Percentiles rank a stretch among this genome's conserved stretches.
These are phyloP conservation scores for Pichia sp. DNA, from an alignment of 1,139 yeast genomes.

Conservation along the genomic window DNA sequence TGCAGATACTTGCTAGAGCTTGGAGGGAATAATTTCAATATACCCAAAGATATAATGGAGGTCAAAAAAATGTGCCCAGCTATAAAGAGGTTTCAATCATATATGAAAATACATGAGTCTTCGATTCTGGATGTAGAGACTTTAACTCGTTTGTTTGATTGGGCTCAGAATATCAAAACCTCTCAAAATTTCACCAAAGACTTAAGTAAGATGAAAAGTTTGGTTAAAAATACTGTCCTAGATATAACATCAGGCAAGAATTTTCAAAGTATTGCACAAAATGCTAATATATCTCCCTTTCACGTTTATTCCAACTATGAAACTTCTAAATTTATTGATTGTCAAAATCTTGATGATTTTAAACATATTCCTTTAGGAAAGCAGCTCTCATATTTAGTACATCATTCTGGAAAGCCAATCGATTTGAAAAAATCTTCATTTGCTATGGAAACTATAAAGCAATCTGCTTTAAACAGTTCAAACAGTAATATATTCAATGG, in stretches of 20 bases:
- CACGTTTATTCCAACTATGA: conserved; percentile 16
- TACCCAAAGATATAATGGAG: conserved; percentile 85
- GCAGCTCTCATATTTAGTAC: conserved; percentile 25
- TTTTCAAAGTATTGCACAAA: conserved; percentile 21
- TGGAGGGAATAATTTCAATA: conserved; percentile 56
- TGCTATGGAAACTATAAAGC: conserved; percentile 1
- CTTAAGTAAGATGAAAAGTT: conserved; percentile 27
- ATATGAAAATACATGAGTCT: conserved; percentile 25
- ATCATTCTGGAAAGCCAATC: conserved; percentile 23
- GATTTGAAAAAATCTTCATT: conserved; percentile 12
- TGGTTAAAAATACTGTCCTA: conserved; percentile 29
- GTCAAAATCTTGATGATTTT: conserved; percentile 26
- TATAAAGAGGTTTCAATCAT: conserved; percentile 64
- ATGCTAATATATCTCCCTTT: conserved; percentile 20
- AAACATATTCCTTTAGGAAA: conserved; percentile 24
- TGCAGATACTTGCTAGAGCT: conserved; percentile 58
- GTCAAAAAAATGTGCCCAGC: conserved; percentile 56
- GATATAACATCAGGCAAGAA: conserved; percentile 30
- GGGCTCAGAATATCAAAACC: conserved; percentile 19
- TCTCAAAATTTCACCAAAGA: conserved; percentile 28
- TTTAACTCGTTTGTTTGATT: conserved; percentile 20
- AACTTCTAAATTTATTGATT: conserved; percentile 16
- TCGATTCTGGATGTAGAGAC: conserved; percentile 24
- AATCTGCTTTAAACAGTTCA: conserved; percentile 5
- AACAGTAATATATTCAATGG: conserved; percentile 3